phyloP scores from a whole-genome alignment of 192 early-diverging fungal species.

The Gryganskiella cystojenkinii region DNA sequence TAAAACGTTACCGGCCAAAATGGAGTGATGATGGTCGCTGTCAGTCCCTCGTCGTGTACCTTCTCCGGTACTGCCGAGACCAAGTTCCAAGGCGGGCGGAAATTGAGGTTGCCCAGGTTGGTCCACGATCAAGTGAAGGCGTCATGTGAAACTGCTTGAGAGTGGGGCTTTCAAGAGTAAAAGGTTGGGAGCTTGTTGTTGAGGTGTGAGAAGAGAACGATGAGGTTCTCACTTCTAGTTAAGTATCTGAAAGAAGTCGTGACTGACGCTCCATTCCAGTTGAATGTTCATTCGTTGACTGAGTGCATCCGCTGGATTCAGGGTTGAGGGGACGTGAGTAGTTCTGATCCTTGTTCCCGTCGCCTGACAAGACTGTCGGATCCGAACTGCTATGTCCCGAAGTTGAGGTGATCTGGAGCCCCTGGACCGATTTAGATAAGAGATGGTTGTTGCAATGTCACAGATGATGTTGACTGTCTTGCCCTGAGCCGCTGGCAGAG shows the following conservation, averaged over 20 bases:
- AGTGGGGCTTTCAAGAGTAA: slow-evolving; percentile 33
- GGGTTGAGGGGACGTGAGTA: slow-evolving; percentile 15
- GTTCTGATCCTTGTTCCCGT: slow-evolving; percentile 30
- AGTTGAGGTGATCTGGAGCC: slow-evolving; percentile 30
- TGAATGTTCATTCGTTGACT: slow-evolving; percentile 10
- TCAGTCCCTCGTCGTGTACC: neutral
- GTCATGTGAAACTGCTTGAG: slow-evolving; percentile 16
- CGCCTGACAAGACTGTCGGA: slow-evolving; percentile 17
- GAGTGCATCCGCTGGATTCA: slow-evolving; percentile 42
- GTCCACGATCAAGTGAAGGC: slow-evolving; percentile 30
- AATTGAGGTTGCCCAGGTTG: slow-evolving; percentile 14
- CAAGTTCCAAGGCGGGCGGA: slow-evolving; percentile 40
- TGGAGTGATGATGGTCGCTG: slow-evolving; percentile 34
- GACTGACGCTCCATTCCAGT: slow-evolving; percentile 38
- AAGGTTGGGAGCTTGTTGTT: slow-evolving; percentile 25
- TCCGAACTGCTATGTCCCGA: slow-evolving; percentile 21
- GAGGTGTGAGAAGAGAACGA: slow-evolving; percentile 9
- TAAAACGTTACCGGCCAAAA: slow-evolving; percentile 24
- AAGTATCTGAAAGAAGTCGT: neutral
- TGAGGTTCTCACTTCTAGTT: slow-evolving; percentile 33
- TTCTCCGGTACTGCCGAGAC: slow-evolving; percentile 15
- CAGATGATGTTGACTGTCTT: slow-evolving; percentile 22
- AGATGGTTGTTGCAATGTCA: slow-evolving; percentile 45
- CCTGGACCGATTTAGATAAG: slow-evolving; percentile 41
- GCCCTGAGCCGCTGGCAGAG: too few species aligned